Base-by-base conservation (phyloP, 2,329 filamentous ascomycete species). In the Aureobasidium sp. region DNA sequence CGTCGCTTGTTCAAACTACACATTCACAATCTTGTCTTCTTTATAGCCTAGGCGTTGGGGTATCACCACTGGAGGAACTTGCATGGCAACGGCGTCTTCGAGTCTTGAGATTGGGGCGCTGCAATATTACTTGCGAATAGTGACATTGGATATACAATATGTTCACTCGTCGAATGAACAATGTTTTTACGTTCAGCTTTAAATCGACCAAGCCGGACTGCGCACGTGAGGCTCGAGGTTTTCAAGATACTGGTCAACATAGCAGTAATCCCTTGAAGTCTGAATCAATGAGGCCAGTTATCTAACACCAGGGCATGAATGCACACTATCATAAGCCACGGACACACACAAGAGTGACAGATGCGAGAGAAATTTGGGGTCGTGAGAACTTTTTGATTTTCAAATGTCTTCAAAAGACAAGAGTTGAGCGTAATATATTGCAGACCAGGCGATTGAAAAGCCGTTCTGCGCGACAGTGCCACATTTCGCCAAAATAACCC, bases 391-490 rank as follows among this genome's bases (percentile, higher is more conserved):
- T 48, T 53, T 57, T 50, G 22, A 21, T 29, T 29, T 50, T 25
- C 30, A 21, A 17, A 34, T 34, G n/a, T 8, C 27, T 50, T 50
- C 45, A 50, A 34, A 50, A 50, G 45, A 50, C 32, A 30, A 38
- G 21, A n/a, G 35, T 25, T 50, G 50, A 52, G 55, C 54, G 56
- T 30, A 53, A 51, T 42, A 42, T 49, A 56, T 60, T 62, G 62
- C 65, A 67, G 65, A 65, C 66, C 66, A 69, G 66, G 66, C 63
- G 55, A 34, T 22, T 12, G n/a, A 30, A 56, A 60, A 60, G 66
- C 66, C 66, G 66, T 69, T 62, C 64, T 64, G 65, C 65, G 64
- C 66, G 66, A 66, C 57, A 68, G 62, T 62, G 64, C 67, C 62
- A 64, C 63, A 63, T 57, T 60, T 58, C 63, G 59, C 63, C 63